Evolutionary conservation across 768 basidiomycete species (phyloP).

Genomic region (Suillus weaverae): DNA sequence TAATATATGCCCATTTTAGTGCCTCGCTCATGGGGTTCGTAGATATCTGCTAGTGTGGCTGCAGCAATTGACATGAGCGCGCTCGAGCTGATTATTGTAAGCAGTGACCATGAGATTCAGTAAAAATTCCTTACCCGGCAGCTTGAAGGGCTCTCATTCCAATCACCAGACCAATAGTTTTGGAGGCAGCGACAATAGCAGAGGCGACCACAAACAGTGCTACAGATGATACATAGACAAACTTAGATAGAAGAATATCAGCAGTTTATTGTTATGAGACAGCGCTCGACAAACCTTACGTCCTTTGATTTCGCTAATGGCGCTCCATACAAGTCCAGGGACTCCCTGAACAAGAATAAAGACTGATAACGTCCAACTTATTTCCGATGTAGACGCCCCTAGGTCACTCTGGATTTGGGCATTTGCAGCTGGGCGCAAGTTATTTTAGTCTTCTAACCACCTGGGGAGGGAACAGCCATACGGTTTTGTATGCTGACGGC

Average conservation of each 20-base stretch:
- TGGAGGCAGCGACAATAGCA: slow-evolving; percentile 56
- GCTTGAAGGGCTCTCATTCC: slow-evolving; percentile 69
- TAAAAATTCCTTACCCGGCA: slow-evolving; percentile 44
- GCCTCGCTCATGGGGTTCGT: slow-evolving; percentile 67
- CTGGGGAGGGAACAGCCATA: slow-evolving; percentile 10
- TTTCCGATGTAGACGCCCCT: slow-evolving; percentile 57
- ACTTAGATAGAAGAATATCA: slow-evolving; percentile 30
- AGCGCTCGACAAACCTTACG: slow-evolving; percentile 48
- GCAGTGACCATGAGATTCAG: background rate
- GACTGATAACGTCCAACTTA: slow-evolving; percentile 68
- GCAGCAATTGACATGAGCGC: slow-evolving; percentile 69
- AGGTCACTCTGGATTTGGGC: slow-evolving; percentile 61
- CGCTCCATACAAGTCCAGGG: slow-evolving; percentile 61
- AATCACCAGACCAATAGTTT: slow-evolving; percentile 56
- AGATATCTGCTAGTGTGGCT: slow-evolving; percentile 72
- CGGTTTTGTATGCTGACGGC: slow-evolving; percentile 30
- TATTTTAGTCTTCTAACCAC: background rate
- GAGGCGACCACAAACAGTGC: slow-evolving; percentile 56
- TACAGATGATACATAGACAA: slow-evolving; percentile 57
- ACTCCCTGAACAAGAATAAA: slow-evolving; percentile 74
- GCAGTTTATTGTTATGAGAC: background rate
- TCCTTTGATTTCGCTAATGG: slow-evolving; percentile 71
- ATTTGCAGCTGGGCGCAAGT: slow-evolving; percentile 54
- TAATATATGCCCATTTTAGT: slow-evolving; percentile 78
- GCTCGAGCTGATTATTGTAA: slow-evolving; percentile 42